Percentiles rank a stretch among this genome's conserved stretches.
Evolutionary conservation across 495 filamentous ascomycete species (phyloP).

Genomic region (Emericellopsis terricola): DNA sequence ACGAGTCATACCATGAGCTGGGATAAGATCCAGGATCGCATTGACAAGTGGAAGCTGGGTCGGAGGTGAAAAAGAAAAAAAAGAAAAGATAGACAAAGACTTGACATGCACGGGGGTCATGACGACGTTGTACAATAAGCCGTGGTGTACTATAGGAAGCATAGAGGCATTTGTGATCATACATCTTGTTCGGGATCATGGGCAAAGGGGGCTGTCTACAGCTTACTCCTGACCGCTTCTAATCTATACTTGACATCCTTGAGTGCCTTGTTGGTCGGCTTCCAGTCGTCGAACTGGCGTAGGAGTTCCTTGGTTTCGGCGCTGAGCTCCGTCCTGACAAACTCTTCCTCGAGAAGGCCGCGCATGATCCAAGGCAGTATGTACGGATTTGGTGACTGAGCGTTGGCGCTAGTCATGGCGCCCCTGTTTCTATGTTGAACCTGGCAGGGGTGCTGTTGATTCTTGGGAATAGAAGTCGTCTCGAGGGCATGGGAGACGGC

Average conservation of each 20-base stretch:
- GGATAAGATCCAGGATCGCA: constrained; percentile 75
- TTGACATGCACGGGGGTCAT: neutral
- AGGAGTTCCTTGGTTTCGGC: constrained; percentile 65
- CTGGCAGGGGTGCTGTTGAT: constrained; percentile 14
- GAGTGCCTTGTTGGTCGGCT: constrained; percentile 68
- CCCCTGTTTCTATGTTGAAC: constrained; percentile 8
- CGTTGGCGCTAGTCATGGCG: constrained; percentile 21
- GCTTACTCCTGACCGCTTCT: constrained; percentile 78
- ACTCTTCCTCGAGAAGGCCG: constrained; percentile 80
- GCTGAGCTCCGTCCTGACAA: constrained; percentile 62
- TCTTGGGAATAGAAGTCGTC: constrained; percentile 44
- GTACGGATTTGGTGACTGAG: constrained; percentile 52
- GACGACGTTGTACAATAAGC: neutral
- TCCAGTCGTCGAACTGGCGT: constrained; percentile 85
- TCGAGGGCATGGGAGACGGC: constrained; percentile 75
- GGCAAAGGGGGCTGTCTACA: too few relatives aligned
- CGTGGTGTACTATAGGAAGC: neutral
- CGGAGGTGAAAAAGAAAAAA: too few relatives aligned
- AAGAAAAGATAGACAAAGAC: neutral
- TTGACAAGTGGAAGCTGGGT: constrained; percentile 70
- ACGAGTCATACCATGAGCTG: constrained; percentile 44
- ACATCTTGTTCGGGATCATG: too few relatives aligned
- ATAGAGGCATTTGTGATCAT: neutral
- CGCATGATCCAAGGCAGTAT: constrained; percentile 88
- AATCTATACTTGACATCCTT: constrained; percentile 94